Evolutionary conservation across 164 flowering plant species (phyloP).

Genomic region (Nymphaea thermarum): DNA sequence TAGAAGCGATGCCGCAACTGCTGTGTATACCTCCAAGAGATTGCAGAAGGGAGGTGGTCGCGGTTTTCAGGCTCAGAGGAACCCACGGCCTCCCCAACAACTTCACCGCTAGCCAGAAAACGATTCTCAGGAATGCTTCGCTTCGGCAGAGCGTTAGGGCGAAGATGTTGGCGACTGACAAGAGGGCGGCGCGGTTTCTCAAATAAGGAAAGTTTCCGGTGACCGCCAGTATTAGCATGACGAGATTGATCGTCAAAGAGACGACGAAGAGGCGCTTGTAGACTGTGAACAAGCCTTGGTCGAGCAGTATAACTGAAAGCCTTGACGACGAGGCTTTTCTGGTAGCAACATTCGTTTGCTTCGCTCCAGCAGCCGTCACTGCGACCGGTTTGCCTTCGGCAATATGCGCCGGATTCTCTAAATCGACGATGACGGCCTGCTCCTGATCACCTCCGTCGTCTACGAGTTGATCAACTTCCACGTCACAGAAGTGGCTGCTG

Average conservation of each 20-base stretch:
- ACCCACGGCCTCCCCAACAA: slow-evolving; percentile 32
- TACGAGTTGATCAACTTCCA: slow-evolving; percentile 7
- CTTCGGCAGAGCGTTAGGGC: slow-evolving; percentile 36
- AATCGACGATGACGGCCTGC: background rate
- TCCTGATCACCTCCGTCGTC: background rate
- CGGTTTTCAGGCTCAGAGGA: slow-evolving; percentile 32
- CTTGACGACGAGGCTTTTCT: slow-evolving; percentile 12
- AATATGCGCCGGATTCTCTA: background rate
- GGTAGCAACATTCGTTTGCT: background rate
- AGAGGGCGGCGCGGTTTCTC: slow-evolving; percentile 20
- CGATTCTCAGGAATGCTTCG: slow-evolving; percentile 28
- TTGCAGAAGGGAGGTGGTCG: slow-evolving; percentile 40
- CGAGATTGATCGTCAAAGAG: slow-evolving; percentile 23
- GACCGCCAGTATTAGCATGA: slow-evolving; percentile 24
- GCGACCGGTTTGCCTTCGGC: background rate
- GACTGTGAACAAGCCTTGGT: slow-evolving; percentile 52
- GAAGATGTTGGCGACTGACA: slow-evolving; percentile 37
- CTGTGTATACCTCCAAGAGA: slow-evolving; percentile 51
- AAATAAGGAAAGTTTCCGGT: slow-evolving; percentile 35
- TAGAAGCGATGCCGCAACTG: slow-evolving; percentile 43
- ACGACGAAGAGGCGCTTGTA: slow-evolving; percentile 39
- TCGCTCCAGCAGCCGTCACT: background rate
- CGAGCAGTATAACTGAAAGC: slow-evolving; percentile 37
- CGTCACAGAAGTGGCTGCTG: slow-evolving; percentile 49
- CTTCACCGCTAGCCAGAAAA: slow-evolving; percentile 42